These are phyloP conservation scores for Vigna reflexopilosa DNA, from an alignment of 306 rosid species.

Conservation along the genomic window DNA sequence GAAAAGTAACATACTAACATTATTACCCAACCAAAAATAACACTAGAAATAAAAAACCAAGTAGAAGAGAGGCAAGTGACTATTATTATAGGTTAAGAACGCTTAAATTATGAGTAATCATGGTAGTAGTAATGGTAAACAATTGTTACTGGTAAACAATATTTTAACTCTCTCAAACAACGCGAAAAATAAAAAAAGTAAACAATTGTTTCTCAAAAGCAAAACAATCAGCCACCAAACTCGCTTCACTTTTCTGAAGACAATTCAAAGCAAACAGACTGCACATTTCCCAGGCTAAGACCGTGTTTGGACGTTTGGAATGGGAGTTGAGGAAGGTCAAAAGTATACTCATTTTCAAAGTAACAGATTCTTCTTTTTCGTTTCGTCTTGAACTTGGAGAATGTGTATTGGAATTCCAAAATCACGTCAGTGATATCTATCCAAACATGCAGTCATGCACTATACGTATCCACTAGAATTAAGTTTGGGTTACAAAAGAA, in stretches of 20 bases:
- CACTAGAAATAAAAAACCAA: not conserved
- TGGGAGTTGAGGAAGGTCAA: no score
- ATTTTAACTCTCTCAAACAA: not conserved
- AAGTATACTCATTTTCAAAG: no score
- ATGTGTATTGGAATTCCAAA: no score
- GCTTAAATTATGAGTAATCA: not conserved
- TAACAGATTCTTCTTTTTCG: not conserved
- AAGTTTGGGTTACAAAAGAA: no score
- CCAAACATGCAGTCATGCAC: not conserved
- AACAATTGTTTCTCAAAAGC: not conserved
- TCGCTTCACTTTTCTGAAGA: slow-evolving; percentile 43
- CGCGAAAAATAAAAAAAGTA: not conserved
- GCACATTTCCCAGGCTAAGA: slow-evolving; percentile 35
- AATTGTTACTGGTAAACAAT: no score
- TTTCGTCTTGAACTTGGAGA: no score
- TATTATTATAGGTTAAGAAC: slow-evolving; percentile 27
- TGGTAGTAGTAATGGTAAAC: not conserved
- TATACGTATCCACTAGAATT: no score
- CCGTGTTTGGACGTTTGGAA: not conserved
- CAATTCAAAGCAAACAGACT: slow-evolving; percentile 38
- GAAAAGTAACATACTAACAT: slow-evolving; percentile 42
- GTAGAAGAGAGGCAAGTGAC: slow-evolving; percentile 37
- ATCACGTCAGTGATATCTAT: no score
- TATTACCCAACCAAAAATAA: not conserved
- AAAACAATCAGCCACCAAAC: slow-evolving; percentile 23